Conservation (phyloP, 768 basidiomycete species). For the Mycena leptocephala region DNA sequence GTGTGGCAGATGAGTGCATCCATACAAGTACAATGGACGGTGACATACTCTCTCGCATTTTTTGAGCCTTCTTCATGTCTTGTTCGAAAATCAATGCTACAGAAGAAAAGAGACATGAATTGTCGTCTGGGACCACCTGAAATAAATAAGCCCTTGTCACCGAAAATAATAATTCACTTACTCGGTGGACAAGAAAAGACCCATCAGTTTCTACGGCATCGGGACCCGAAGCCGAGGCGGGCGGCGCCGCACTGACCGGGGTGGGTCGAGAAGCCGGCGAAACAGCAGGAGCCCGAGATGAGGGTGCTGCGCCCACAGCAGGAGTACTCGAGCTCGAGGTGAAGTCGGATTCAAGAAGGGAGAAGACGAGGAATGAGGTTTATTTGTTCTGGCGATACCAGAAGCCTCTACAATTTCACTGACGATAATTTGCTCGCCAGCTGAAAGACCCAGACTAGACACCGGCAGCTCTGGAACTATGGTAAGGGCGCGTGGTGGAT, state of each 20-base stretch:
- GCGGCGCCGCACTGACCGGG: slow-evolving; percentile 34
- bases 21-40: background rate
- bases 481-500: slow-evolving; percentile 85
- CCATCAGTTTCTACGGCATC: slow-evolving; percentile 76
- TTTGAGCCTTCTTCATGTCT: slow-evolving; percentile 77
- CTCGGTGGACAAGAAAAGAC: slow-evolving; percentile 82
- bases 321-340: slow-evolving; percentile 7
- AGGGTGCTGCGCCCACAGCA: slow-evolving; percentile 24
- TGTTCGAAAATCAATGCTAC: slow-evolving; percentile 91
- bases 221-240: slow-evolving; percentile 55
- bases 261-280: slow-evolving; percentile 27
- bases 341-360: slow-evolving; percentile 24
- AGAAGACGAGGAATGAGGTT: slow-evolving; percentile 39
- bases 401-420: slow-evolving; percentile 53
- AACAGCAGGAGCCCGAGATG: background rate
- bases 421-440: slow-evolving; percentile 92
- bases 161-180: slow-evolving; percentile 46
- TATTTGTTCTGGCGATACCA: slow-evolving; percentile 40
- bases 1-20: background rate
- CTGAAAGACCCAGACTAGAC: slow-evolving; percentile 81
- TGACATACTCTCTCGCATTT: slow-evolving; percentile 81
- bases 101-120: slow-evolving; percentile 94
- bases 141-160: background rate
- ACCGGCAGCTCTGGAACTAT: slow-evolving; percentile 83
- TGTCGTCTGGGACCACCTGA: slow-evolving; percentile 96